Evolutionary conservation across 257 asterid genomes (phyloP).

Genomic region (Linaria vulgaris): DNA sequence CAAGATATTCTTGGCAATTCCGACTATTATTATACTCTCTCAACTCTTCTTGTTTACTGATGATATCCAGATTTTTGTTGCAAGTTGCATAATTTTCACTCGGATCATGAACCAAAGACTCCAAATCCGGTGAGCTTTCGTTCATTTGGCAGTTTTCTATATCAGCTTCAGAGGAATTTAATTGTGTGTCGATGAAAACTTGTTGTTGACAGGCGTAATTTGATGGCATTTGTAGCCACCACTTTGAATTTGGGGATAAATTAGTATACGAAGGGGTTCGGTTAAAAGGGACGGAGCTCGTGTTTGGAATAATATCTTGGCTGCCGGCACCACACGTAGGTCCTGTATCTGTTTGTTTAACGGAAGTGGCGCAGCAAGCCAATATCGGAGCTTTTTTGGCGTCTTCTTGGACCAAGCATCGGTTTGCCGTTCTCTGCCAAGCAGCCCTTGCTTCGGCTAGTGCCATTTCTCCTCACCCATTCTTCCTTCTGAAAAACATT

Average conservation of each 20-base stretch:
- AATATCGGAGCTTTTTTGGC: constrained; percentile 91
- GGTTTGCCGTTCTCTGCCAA: constrained; percentile 84
- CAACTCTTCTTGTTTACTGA: constrained; percentile 24
- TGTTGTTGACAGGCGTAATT: constrained; percentile 43
- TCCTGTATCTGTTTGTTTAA: constrained; percentile 41
- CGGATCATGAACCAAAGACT: constrained; percentile 28
- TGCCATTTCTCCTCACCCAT: constrained; percentile 59
- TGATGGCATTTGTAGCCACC: constrained; percentile 81
- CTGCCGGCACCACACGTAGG: constrained; percentile 32
- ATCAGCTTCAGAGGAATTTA: constrained; percentile 31
- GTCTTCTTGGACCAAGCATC: constrained; percentile 89
- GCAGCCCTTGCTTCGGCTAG: constrained; percentile 82
- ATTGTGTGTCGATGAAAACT: constrained; percentile 36
- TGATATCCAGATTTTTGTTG: constrained; percentile 31
- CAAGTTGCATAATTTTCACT: constrained; percentile 21
- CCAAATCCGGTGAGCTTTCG: constrained; percentile 15
- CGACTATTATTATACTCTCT: constrained; percentile 17
- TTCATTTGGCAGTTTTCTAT: constrained; percentile 28
- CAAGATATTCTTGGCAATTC: constrained; percentile 21
- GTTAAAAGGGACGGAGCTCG: constrained; percentile 39
- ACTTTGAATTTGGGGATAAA: constrained; percentile 65
- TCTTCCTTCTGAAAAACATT: constrained; percentile 34
- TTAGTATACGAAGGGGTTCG: constrained; percentile 47
- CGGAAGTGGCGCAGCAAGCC: constrained; percentile 64
- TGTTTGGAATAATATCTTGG: constrained; percentile 37